Evolutionary conservation across 768 basidiomycete species (phyloP).

Genomic region (Filobasidium wieringae): DNA sequence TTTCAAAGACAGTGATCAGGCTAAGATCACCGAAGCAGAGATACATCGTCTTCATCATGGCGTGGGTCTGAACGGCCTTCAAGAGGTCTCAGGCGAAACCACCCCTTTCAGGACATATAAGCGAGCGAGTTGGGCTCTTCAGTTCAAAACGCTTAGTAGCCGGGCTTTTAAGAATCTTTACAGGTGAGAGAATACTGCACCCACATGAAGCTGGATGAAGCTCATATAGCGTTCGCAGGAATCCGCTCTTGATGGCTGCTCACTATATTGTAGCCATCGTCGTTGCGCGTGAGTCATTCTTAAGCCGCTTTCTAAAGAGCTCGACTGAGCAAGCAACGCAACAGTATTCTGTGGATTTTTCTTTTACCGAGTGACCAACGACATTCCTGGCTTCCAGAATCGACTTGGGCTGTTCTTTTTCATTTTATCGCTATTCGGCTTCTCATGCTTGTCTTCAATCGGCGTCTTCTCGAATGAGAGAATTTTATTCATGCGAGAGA

Average conservation of each 20-base stretch:
- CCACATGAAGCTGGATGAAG: background rate
- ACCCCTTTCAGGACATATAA: constrained; percentile 42
- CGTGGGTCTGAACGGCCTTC: constrained; percentile 43
- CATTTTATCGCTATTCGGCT: constrained; percentile 88
- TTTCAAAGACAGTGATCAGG: constrained; percentile 57
- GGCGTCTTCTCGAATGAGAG: constrained; percentile 90
- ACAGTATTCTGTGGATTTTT: constrained; percentile 84
- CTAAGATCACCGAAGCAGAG: constrained; percentile 52
- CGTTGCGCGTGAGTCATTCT: constrained; percentile 57
- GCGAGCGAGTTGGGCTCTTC: constrained; percentile 74
- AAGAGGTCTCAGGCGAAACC: constrained; percentile 60
- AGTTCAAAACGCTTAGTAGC: constrained; percentile 88
- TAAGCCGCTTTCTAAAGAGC: background rate
- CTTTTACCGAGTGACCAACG: constrained; percentile 78
- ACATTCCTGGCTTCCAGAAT: constrained; percentile 89
- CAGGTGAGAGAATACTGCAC: constrained; percentile 40
- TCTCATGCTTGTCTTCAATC: constrained; percentile 87
- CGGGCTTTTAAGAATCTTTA: constrained; percentile 97
- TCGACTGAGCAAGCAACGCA: background rate
- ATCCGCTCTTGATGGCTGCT: constrained; percentile 77
- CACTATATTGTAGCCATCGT: constrained; percentile 78
- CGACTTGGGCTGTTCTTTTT: constrained; percentile 85
- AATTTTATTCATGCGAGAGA: constrained; percentile 94
- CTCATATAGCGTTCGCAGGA: constrained; percentile 36
- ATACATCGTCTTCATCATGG: constrained; percentile 42